Evolutionary conservation across 2,329 filamentous ascomycete species (phyloP).

Genomic region (Sporothrix pseudoabietina): DNA sequence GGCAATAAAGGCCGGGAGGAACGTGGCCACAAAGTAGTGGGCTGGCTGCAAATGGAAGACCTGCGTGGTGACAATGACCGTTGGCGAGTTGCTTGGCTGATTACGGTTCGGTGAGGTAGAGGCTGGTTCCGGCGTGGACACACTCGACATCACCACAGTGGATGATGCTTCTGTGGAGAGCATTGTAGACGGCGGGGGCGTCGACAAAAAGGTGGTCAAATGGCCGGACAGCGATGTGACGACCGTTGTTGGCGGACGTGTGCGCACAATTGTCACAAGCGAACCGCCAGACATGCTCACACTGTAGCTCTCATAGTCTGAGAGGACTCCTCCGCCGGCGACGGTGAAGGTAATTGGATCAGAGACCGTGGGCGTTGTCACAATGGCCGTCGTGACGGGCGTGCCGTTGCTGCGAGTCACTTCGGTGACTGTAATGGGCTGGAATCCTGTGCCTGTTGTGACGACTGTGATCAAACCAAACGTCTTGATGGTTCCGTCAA

Average conservation of each 20-base stretch:
- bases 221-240: constrained; percentile 39
- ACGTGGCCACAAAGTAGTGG: constrained; percentile 47
- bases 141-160: neutral
- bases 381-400: constrained; percentile 36
- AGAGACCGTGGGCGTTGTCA: constrained; percentile 38
- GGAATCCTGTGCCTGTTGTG: constrained; percentile 32
- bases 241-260: constrained; percentile 35
- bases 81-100: constrained; percentile 10
- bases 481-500: neutral
- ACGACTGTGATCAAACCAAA: constrained; percentile 30
- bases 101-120: neutral
- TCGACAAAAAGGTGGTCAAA: constrained; percentile 39
- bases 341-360: constrained; percentile 38
- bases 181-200: constrained; percentile 36
- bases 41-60: constrained; percentile 37
- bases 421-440: constrained; percentile 36
- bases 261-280: constrained; percentile 38
- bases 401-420: constrained; percentile 39
- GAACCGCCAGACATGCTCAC: constrained; percentile 26
- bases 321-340: constrained; percentile 24
- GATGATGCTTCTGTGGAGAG: constrained; percentile 37
- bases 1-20: constrained; percentile 47
- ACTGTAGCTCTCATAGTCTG: constrained; percentile 28
- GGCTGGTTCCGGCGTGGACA: neutral
- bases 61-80: constrained; percentile 35